phyloP scores from a whole-genome alignment of 495 filamentous ascomycete species.

The Aspergillus steynii region DNA sequence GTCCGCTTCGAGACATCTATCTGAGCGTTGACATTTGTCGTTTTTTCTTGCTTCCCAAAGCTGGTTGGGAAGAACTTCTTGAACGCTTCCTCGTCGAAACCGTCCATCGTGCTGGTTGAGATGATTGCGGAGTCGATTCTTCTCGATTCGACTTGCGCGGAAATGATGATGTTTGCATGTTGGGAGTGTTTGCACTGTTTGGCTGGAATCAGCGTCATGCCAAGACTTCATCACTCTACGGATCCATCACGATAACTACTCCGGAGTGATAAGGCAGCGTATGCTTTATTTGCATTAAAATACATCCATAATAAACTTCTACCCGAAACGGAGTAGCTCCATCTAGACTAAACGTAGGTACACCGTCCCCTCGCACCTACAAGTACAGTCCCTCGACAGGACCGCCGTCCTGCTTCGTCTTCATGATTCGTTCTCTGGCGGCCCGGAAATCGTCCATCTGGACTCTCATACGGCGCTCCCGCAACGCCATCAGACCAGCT shows the following conservation, averaged over 20 bases:
- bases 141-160: constrained; percentile 10
- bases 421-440: constrained; percentile 91
- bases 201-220: constrained; percentile 7
- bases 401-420: constrained; percentile 98
- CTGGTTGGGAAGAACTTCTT: constrained; percentile 77
- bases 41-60: constrained; percentile 81
- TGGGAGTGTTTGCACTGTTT: constrained; percentile 43
- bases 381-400: constrained; percentile 94
- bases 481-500: constrained; percentile 90
- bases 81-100: constrained; percentile 80
- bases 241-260: no score
- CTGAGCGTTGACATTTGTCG: constrained; percentile 73
- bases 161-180: constrained; percentile 23
- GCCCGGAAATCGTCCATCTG: constrained; percentile 98
- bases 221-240: background rate
- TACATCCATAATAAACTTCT: constrained; percentile 10
- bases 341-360: constrained; percentile 11
- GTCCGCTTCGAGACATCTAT: constrained; percentile 73
- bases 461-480: constrained; percentile 96
- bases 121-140: constrained; percentile 1
- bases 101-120: constrained; percentile 44
- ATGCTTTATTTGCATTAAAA: background rate
- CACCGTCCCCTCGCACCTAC: constrained; percentile 52
- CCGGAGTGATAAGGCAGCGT: no score
- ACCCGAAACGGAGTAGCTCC: constrained; percentile 11